Base-by-base conservation (phyloP, 2,329 filamentous ascomycete species). In the Penicillium sp. region DNA sequence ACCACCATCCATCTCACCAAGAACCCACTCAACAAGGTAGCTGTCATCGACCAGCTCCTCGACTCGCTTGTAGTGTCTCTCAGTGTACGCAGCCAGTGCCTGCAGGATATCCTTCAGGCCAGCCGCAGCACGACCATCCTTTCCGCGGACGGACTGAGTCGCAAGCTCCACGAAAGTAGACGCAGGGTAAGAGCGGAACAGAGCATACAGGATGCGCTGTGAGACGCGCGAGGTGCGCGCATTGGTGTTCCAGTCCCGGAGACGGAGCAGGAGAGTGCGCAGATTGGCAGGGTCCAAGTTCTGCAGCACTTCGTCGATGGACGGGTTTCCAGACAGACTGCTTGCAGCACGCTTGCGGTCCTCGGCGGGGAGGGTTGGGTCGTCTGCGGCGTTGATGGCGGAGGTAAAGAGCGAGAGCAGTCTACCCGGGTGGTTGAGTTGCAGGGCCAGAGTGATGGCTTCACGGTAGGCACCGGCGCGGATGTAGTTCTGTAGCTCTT, bases 241-340 rank as follows among this genome's bases (percentile, higher is more conserved):
- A 67, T 97, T 97, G 5, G 94, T 96, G 73, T 99, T 99, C 94
- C 94, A 99, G 77, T 99, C 94, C 45, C 96, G 84, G 44, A 97
- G 77, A 58, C 94, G 83, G 38, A 93, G 80, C 0, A 99, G 83
- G 15, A 99, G 83, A 7, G 86, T 81, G 75, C 91, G 96, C 15
- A 99, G 83, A 72, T 97, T 93, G 66, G 93, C 89, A 66, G 94
- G 88, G 5, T 88, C 89, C 6, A 99, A 81, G 13, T 79, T 84
- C n/a, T 82, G 85, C 1, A 99, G 80, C 0, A 96, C 93, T 51
- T 91, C 84, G 66, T 97, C 94, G 9, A 97, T 93, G 42, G 78
- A 76, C 12, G 72, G 67, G 53, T 81, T 71, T 19, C 81, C 81
- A 4, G 76, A 79, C 31, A 82, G 70, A 66, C 64, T 73, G 65